Conservation (phyloP, 805 yeast genomes). For the Cyberlindnera mycetangii region DNA sequence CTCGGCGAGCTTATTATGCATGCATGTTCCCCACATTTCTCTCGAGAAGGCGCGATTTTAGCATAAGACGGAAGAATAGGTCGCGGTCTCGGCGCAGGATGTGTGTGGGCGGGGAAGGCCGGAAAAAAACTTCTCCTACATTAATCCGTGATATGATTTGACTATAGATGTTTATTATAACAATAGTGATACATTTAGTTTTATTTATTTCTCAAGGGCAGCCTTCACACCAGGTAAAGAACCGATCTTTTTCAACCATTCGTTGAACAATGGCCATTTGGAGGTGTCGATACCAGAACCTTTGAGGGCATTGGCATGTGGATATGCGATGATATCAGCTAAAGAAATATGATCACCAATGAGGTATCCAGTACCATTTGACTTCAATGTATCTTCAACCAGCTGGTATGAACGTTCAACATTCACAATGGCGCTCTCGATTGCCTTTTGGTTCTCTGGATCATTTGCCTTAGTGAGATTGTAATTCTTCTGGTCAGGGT, state of each 20-base stretch:
- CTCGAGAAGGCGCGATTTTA: too few relatives aligned
- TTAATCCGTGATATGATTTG: too few relatives aligned
- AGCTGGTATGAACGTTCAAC: constrained; percentile 48
- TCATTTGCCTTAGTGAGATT: constrained; percentile 38
- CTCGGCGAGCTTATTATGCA: too few relatives aligned
- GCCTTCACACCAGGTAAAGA: constrained; percentile 14
- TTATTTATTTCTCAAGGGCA: constrained; percentile 10
- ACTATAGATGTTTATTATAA: too few relatives aligned
- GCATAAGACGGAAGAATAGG: too few relatives aligned
- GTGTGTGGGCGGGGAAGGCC: too few relatives aligned
- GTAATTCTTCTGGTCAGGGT: constrained; percentile 64
- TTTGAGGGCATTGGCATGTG: constrained; percentile 26
- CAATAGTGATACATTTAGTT: not conserved
- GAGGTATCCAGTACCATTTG: constrained; percentile 40
- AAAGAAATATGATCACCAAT: constrained; percentile 57
- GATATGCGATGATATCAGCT: constrained; percentile 51
- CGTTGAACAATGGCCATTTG: constrained; percentile 15
- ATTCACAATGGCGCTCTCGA: constrained; percentile 41
- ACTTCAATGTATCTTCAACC: constrained; percentile 43
- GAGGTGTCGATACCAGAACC: constrained; percentile 9
- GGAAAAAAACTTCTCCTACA: too few relatives aligned
- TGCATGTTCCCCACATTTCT: too few relatives aligned
- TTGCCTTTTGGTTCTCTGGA: constrained; percentile 41
- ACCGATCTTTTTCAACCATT: constrained; percentile 16
- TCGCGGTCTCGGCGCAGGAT: too few relatives aligned